phyloP scores from a whole-genome alignment of 257 asterid genomes.

The Sherardia arvensis region DNA sequence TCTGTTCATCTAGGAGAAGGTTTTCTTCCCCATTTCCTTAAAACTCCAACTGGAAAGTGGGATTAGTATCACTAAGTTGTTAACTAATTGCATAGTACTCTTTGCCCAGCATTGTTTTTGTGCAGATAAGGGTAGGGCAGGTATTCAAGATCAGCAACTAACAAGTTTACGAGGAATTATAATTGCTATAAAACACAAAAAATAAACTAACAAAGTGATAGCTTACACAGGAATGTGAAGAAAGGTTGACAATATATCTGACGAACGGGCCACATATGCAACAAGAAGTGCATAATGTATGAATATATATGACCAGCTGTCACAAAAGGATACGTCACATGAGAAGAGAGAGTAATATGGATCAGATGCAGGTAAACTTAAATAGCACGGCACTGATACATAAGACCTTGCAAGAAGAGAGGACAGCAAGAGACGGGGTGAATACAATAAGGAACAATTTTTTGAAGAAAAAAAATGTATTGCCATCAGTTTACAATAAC shows the following conservation, averaged over 20 bases:
- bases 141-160: neutral
- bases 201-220: conserved; percentile 1
- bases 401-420: neutral
- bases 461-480: conserved; percentile 1
- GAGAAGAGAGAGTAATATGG: conserved; percentile 3
- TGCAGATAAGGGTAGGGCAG: neutral
- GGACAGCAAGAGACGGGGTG: neutral
- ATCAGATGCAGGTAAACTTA: neutral
- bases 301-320: conserved; percentile 95
- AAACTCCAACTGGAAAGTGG: neutral
- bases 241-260: conserved; percentile 77
- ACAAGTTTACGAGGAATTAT: neutral
- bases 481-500: neutral
- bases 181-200: neutral
- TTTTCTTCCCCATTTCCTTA: neutral
- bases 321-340: conserved; percentile 16
- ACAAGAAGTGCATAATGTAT: conserved; percentile 93
- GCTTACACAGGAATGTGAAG: conserved; percentile 70
- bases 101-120: neutral
- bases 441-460: neutral
- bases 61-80: neutral
- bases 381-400: neutral
- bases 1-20: neutral
- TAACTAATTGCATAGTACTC: neutral
- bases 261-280: conserved; percentile 93